Evolutionary conservation across 2,329 filamentous ascomycete genomes (phyloP).

Genomic region (Fusarium zealandicum): DNA sequence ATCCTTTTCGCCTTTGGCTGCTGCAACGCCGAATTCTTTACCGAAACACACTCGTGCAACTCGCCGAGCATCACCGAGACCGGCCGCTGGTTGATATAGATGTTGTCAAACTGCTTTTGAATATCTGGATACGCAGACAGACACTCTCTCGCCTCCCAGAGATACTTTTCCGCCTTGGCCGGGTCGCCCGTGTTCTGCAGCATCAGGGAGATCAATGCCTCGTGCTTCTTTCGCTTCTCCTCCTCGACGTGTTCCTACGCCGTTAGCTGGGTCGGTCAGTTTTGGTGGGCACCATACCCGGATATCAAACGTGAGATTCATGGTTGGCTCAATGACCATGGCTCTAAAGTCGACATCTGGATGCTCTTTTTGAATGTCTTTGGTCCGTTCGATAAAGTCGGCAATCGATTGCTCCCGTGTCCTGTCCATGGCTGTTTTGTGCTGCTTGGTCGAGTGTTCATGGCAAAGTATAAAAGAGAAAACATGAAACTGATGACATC

Average conservation of each 20-base stretch:
- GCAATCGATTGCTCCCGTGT: constrained; percentile 28
- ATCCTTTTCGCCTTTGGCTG: background rate
- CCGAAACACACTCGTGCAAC: constrained; percentile 21
- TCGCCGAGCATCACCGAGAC: constrained; percentile 23
- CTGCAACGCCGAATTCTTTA: background rate
- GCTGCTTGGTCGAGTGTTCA: background rate
- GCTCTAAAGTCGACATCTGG: constrained; percentile 28
- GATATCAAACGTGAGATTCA: constrained; percentile 34
- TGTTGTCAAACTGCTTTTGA: constrained; percentile 28
- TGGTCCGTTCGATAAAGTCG: constrained; percentile 23
- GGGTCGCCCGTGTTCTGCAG: constrained; percentile 20
- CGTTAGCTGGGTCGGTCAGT: background rate
- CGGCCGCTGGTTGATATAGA: constrained; percentile 30
- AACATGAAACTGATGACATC: background rate
- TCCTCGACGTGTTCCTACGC: constrained; percentile 19
- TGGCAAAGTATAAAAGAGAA: background rate
- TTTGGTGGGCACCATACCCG: background rate
- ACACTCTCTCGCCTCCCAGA: constrained; percentile 30
- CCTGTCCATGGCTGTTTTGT: constrained; percentile 8
- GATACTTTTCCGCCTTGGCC: constrained; percentile 28
- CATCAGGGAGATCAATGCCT: constrained; percentile 23
- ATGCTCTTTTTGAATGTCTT: constrained; percentile 19
- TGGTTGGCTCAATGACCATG: constrained; percentile 29
- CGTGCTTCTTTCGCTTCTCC: constrained; percentile 11
- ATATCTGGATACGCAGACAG: constrained; percentile 23